Base-by-base conservation (phyloP, 257 asterid species). In the Rubia yunnanensis region DNA sequence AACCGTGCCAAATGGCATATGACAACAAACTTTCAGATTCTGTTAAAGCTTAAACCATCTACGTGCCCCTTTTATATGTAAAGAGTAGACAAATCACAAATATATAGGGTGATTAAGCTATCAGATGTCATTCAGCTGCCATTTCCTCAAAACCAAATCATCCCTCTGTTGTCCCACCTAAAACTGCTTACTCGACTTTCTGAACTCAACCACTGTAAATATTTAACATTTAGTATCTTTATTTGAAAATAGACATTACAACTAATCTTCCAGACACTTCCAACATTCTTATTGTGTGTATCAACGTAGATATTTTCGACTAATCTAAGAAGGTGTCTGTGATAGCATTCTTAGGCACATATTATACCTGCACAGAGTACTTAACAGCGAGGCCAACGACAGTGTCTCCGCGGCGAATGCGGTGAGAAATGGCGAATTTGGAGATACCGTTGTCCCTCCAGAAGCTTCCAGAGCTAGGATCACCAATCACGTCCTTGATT, bases 361-460 rank as follows among this genome's bases (percentile, higher is more conserved):
- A 17, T 10, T 35, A 49, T 79, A 92, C 99, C 95, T 92, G 99
- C 60, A 88, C 97, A 14, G 97, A 81, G 82, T 92, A 92, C 78
- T 81, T 87, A 49, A 92, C 95, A 52, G 99, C 99, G n/a, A 92
- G 96, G 80, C 97, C 84, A 61, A 96, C 87, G 30, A 89, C 78
- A 27, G 90, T 80, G 71, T 92, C 99, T 20, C 85, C 83, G 11
- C 92, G 90, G 23, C 76, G 73, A 52, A 92, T 64, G 9, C 87
- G 84, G 72, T 92, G 99, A 20, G 99, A 89, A 11, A 92, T 75
- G 52, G 99, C 96, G 72, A 92, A 92, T 82, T 83, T 92, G 14
- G 88, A 79, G 28, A 92, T 82, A 36, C 88, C 81, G 72, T 82
- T 86, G 53, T 92, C 99, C 53, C 94, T 84, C 99, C 97, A 92